phyloP scores from a whole-genome alignment of 345 rosid species.

The Eucalyptus brandiana region DNA sequence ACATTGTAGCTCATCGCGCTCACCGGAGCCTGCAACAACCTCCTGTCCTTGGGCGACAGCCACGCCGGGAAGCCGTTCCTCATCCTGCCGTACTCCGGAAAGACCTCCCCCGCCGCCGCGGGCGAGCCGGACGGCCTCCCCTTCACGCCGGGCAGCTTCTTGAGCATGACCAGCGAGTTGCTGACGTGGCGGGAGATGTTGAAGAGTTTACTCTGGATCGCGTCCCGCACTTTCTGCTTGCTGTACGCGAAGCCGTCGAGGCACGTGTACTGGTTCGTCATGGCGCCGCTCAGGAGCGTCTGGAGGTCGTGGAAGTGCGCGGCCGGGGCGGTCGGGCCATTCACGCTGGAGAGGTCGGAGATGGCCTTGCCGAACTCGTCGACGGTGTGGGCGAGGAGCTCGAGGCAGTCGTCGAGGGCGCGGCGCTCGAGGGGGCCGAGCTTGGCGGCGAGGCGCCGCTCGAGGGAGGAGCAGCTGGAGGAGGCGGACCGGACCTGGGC shows the following conservation, averaged over 20 bases:
- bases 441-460: neutral
- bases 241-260: conserved; percentile 65
- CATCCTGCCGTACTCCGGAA: conserved; percentile 22
- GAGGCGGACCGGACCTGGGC: conserved; percentile 27
- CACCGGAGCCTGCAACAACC: conserved; percentile 21
- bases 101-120: conserved; percentile 1
- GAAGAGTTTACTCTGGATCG: conserved; percentile 24
- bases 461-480: conserved; percentile 32
- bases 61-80: conserved; percentile 51
- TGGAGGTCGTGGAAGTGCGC: conserved; percentile 32
- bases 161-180: conserved; percentile 50
- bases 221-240: conserved; percentile 13
- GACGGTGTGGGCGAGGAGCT: conserved; percentile 38
- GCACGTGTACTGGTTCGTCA: conserved; percentile 89
- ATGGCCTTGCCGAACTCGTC: conserved; percentile 31
- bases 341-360: conserved; percentile 15
- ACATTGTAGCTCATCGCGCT: conserved; percentile 24
- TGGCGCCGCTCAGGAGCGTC: conserved; percentile 59
- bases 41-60: conserved; percentile 35
- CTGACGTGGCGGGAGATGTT: conserved; percentile 59
- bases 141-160: conserved; percentile 38
- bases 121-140: neutral
- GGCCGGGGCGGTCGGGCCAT: conserved; percentile 1
- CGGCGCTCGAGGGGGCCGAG: conserved; percentile 17
- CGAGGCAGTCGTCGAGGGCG: conserved; percentile 60